phyloP scores from a whole-genome alignment of 2,329 filamentous ascomycete genomes.

The Blastomyces gilchristii region DNA sequence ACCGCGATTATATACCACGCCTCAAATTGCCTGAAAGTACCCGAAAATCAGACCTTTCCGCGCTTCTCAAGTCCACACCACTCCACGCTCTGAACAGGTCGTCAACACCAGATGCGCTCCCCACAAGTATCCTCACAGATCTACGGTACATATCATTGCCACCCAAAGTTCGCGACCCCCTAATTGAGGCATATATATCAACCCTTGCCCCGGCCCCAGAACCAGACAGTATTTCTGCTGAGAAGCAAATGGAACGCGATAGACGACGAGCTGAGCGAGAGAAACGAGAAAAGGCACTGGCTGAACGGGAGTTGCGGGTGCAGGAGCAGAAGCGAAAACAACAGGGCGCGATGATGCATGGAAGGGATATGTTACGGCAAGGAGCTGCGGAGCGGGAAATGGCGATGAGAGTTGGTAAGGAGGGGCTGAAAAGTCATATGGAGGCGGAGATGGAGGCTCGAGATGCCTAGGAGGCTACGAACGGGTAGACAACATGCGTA shows the following conservation, averaged over 20 bases:
- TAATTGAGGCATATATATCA: constrained; percentile 37
- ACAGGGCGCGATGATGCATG: constrained; percentile 30
- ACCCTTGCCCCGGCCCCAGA: constrained; percentile 33
- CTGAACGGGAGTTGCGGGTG: constrained; percentile 35
- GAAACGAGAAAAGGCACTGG: constrained; percentile 36
- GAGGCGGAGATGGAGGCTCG: constrained; percentile 16
- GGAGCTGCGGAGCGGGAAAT: constrained; percentile 36
- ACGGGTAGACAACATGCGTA: not conserved
- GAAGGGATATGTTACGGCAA: constrained; percentile 34
- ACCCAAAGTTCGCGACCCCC: constrained; percentile 29
- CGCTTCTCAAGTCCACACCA: constrained; percentile 36
- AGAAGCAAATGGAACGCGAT: constrained; percentile 30
- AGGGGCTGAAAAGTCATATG: constrained; percentile 34
- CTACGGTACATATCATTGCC: constrained; percentile 36
- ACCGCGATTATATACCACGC: constrained; percentile 38
- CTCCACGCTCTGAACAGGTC: constrained; percentile 32
- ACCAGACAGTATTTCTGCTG: constrained; percentile 25
- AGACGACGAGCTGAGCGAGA: constrained; percentile 32
- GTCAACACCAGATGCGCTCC: constrained; percentile 31
- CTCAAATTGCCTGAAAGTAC: constrained; percentile 38
- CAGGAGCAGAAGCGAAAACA: constrained; percentile 35
- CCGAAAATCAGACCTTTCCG: constrained; percentile 37
- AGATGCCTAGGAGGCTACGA: not conserved
- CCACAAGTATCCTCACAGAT: constrained; percentile 34
- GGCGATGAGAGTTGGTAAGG: constrained; percentile 35